Evolutionary conservation across 495 filamentous ascomycete genomes (phyloP).

Genomic region (Pyrenopolyporus hunteri): DNA sequence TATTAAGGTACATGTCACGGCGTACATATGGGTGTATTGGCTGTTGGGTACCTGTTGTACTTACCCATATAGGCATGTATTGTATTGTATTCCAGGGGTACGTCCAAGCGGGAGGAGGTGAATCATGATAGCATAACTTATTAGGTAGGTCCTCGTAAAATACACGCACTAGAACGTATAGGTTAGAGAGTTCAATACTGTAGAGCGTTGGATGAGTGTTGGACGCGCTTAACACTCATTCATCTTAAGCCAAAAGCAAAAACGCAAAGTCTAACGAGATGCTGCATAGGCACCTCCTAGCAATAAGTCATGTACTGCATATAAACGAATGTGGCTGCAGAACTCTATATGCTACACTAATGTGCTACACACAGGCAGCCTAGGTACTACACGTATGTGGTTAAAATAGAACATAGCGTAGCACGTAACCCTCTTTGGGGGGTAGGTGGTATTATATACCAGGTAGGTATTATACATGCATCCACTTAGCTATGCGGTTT

Average conservation of each 20-base stretch:
- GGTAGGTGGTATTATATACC: too few species aligned
- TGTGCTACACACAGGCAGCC: too few species aligned
- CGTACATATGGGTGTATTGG: not conserved
- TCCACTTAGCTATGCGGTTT: too few species aligned
- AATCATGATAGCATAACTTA: not conserved
- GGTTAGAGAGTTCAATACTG: too few species aligned
- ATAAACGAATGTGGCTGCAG: constrained; percentile 9
- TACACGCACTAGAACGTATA: too few species aligned
- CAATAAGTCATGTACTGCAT: not conserved
- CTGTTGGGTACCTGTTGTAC: too few species aligned
- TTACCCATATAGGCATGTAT: too few species aligned
- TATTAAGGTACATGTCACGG: not conserved
- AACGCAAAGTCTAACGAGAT: not conserved
- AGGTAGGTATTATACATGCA: not conserved
- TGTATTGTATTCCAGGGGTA: too few species aligned
- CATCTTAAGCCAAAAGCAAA: not conserved
- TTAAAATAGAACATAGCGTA: constrained; percentile 7
- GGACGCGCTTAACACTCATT: not conserved
- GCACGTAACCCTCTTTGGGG: not conserved
- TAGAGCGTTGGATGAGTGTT: too few species aligned
- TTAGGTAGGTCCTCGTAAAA: too few species aligned
- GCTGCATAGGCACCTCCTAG: not conserved
- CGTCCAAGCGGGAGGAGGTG: not conserved
- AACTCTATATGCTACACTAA: constrained; percentile 8
- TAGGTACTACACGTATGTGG: too few species aligned